Evolutionary conservation across 2,329 filamentous ascomycete species (phyloP).

Genomic region (Pseudogymnoascus pannorum): DNA sequence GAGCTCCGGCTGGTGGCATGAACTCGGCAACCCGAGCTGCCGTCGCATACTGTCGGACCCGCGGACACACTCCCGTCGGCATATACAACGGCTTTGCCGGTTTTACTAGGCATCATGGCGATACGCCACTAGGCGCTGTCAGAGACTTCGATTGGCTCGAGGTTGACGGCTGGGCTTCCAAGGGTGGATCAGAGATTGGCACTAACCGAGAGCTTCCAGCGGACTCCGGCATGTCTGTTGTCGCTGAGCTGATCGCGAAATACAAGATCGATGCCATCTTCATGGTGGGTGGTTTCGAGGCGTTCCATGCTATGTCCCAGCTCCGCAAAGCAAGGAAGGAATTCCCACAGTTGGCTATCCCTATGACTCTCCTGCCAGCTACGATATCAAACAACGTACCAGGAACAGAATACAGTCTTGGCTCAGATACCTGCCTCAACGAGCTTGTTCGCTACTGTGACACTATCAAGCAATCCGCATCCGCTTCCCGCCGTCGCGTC

Average conservation of each 20-base stretch:
- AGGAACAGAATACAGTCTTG: conserved; percentile 92
- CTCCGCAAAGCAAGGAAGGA: conserved; percentile 71
- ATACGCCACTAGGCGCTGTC: conserved; percentile 74
- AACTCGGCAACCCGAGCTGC: conserved; percentile 92
- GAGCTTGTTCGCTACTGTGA: conserved; percentile 93
- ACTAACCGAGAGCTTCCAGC: conserved; percentile 90
- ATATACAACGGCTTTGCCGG: conserved; percentile 97
- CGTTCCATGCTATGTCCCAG: conserved; percentile 85
- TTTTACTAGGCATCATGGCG: conserved; percentile 80
- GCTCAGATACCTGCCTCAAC: conserved; percentile 94
- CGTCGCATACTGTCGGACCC: conserved; percentile 83
- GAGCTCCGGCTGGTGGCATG: conserved; percentile 94
- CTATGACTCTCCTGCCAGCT: conserved; percentile 85
- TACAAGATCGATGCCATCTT: conserved; percentile 90
- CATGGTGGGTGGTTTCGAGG: conserved; percentile 91
- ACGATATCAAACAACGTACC: conserved; percentile 99
- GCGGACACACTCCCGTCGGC: conserved; percentile 86
- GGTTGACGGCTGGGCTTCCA: conserved; percentile 90
- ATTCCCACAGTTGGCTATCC: conserved; percentile 84
- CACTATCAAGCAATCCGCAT: conserved; percentile 94
- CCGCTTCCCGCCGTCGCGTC: conserved; percentile 82
- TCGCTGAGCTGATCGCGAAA: conserved; percentile 74
- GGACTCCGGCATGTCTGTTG: conserved; percentile 74
- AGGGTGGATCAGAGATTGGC: conserved; percentile 94
- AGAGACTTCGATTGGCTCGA: conserved; percentile 87